Base-by-base conservation (phyloP, 192 early-diverging fungal species). In the Coemansia sp. region DNA sequence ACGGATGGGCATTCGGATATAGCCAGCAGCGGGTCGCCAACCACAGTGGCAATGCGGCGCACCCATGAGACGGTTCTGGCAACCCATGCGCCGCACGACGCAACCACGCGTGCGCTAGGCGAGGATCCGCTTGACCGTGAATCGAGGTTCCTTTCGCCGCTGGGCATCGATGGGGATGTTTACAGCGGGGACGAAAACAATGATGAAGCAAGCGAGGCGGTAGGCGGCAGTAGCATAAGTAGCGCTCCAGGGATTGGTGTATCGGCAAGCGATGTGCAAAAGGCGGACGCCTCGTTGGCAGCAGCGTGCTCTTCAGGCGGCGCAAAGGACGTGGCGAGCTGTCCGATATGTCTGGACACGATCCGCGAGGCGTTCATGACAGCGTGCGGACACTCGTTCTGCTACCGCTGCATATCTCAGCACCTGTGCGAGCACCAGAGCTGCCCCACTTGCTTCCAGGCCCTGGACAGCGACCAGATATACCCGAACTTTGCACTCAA, bases 371-470 rank as follows among this genome's bases (percentile, higher is more conserved):
- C 91, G 0, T 93, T 89, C 70, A 86, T 92, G 68, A 86, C 91
- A 2, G 81, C 82, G 25, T 95, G 93, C 74, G 92, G 93, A 1
- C 93, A 95, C 73, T 92, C 91, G 6, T 95, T 91, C 76, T 95
- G 91, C 68, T 87, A 89, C 72, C 61, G 72, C 7, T 96, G 94
- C 67, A 94, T 96, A 46, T 77, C 80, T 3, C 68, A 78, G 20
- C 90, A 94, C 66, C 80, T 94, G 2, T 39, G 71, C 7, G 70
- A 77, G 8, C 74, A 82, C 29, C 77, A 82, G 23, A 76, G 73
- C 37, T 96, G 94, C 55, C 94, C 94, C 1, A 75, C 84, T 0
- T 96, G 94, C 71, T 65, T 79, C 59, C 67, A 75, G 13, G 39
- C 81, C 33, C 66, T 95, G 15, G 79, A 63, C 33, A 59, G 76